Percentiles rank a stretch among this genome's conserved stretches.
phyloP scores from a whole-genome alignment of 306 rosid genomes.

The Castanea crenata region DNA sequence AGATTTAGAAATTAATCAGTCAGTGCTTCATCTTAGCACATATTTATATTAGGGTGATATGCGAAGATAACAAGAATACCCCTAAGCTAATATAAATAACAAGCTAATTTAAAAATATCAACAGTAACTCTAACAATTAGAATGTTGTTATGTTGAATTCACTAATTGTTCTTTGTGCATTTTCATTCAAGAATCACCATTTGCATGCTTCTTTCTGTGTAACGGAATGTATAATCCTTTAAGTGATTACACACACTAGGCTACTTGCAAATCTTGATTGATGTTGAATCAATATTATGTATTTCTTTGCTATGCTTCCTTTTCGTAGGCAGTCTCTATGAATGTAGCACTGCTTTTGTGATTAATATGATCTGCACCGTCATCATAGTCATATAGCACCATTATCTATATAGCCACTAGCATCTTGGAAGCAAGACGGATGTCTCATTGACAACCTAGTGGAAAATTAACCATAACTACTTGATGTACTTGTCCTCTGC shows the following conservation, averaged over 20 bases:
- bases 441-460: background rate
- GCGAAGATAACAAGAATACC: too few relatives aligned
- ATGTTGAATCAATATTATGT: background rate
- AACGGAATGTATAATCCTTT: conserved; percentile 6
- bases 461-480: background rate
- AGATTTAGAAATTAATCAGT: too few relatives aligned
- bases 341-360: background rate
- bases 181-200: background rate
- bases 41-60: too few relatives aligned
- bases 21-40: too few relatives aligned
- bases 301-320: background rate
- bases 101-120: too few relatives aligned
- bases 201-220: conserved; percentile 14
- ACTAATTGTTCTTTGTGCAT: background rate
- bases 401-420: background rate
- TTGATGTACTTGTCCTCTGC: background rate
- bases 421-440: background rate
- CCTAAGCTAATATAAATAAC: too few relatives aligned
- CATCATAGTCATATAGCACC: background rate
- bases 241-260: conserved; percentile 3
- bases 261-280: background rate
- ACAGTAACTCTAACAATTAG: too few relatives aligned
- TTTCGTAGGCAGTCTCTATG: background rate
- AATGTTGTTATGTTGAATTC: background rate
- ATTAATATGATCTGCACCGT: background rate